Evolutionary conservation across 371 early-diverging fungal genomes (phyloP).

Genomic region (Batrachochytrium dendrobatidis): DNA sequence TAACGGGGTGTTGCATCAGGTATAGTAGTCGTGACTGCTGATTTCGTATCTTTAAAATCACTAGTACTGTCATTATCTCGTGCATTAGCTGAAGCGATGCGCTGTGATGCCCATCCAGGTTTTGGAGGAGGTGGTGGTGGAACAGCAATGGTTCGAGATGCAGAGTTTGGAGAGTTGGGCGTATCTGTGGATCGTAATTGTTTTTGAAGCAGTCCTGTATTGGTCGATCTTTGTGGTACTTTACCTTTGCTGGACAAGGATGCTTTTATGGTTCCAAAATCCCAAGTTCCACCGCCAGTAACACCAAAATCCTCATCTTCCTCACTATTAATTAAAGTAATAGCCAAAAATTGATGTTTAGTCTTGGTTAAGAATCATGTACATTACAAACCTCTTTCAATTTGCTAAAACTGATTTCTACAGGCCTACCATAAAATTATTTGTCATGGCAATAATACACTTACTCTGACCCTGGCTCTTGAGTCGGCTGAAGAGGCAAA

Average conservation of each 20-base stretch:
- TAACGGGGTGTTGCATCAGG: too few relatives aligned
- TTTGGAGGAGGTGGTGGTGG: constrained; percentile 1
- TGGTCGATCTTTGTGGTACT: too few relatives aligned
- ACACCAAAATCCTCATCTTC: constrained; percentile 11
- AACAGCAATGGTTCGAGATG: background rate
- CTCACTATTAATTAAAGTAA: constrained; percentile 1
- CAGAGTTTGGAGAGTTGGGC: too few relatives aligned
- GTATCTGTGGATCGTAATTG: too few relatives aligned
- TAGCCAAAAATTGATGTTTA: background rate
- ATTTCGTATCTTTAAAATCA: too few relatives aligned
- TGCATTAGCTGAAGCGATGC: background rate
- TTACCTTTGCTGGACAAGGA: background rate
- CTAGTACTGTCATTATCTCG: too few relatives aligned
- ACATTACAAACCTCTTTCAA: background rate
- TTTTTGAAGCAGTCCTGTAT: too few relatives aligned
- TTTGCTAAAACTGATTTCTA: background rate
- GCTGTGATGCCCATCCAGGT: constrained; percentile 1
- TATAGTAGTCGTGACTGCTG: too few relatives aligned
- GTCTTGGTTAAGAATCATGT: background rate
- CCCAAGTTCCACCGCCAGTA: constrained; percentile 20
- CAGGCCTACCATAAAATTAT: background rate
- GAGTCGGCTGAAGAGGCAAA: background rate
- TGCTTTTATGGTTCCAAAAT: constrained; percentile 35
- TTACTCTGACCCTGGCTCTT: constrained; percentile 4
- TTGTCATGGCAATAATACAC: background rate